phyloP scores from a whole-genome alignment of 352 stramenopile species.

The Globisporangium takayamanum region DNA sequence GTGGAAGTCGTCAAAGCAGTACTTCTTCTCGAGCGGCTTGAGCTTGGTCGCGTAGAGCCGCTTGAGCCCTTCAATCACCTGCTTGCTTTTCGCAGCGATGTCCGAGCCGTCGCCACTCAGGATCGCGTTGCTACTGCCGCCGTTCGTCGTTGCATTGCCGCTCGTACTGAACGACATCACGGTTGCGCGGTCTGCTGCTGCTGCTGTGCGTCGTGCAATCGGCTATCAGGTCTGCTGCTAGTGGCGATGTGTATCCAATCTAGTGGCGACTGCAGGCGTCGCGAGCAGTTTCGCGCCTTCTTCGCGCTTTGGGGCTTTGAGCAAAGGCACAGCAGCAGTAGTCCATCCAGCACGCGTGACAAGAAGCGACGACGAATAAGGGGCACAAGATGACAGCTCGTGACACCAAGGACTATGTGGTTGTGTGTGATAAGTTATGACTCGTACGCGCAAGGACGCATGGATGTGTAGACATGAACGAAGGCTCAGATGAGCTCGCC shows the following conservation, averaged over 20 bases:
- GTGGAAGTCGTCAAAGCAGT: constrained; percentile 92
- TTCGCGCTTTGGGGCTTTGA: too few species aligned
- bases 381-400: too few species aligned
- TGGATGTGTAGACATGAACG: neutral
- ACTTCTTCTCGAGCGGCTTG: constrained; percentile 86
- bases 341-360: too few species aligned
- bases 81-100: constrained; percentile 58
- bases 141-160: neutral
- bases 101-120: constrained; percentile 52
- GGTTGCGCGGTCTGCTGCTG: neutral
- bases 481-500: constrained; percentile 7
- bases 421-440: neutral
- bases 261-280: too few species aligned
- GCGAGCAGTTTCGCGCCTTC: too few species aligned
- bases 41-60: constrained; percentile 76
- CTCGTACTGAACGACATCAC: constrained; percentile 7
- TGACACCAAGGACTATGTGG: too few species aligned
- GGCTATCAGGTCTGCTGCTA: too few species aligned
- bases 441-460: too few species aligned
- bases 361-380: too few species aligned
- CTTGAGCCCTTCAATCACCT: constrained; percentile 75
- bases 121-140: constrained; percentile 17
- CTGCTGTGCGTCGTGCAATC: neutral
- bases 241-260: too few species aligned
- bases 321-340: too few species aligned